Evolutionary conservation across 805 yeast species (phyloP).

Genomic region (Barnettozyma wickerhamii): DNA sequence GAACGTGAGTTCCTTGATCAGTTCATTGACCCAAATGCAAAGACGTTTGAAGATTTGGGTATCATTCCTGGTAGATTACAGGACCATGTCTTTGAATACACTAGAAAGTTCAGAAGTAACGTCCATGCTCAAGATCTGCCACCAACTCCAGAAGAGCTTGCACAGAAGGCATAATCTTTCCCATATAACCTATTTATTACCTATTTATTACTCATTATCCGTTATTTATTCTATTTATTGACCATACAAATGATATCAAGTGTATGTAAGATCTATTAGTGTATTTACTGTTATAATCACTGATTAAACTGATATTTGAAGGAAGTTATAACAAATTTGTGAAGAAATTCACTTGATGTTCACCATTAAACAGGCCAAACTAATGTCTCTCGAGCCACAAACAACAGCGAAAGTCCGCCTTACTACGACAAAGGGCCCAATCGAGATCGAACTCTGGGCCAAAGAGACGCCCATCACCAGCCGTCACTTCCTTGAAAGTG

Average conservation of each 20-base stretch:
- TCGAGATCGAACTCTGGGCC: constrained; percentile 65
- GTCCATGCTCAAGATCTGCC: constrained; percentile 38
- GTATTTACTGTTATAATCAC: too few relatives aligned
- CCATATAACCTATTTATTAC: too few relatives aligned
- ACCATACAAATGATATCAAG: too few relatives aligned
- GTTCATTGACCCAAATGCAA: constrained; percentile 51
- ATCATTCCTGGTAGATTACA: constrained; percentile 52
- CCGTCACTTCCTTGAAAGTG: constrained; percentile 43
- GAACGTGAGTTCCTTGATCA: constrained; percentile 73
- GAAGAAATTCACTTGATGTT: too few relatives aligned
- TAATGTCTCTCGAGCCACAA: constrained; percentile 41
- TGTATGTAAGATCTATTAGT: too few relatives aligned
- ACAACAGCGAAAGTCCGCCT: constrained; percentile 57
- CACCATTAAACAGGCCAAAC: too few relatives aligned
- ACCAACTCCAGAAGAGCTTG: constrained; percentile 19
- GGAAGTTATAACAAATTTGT: too few relatives aligned
- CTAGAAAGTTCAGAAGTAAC: constrained; percentile 31
- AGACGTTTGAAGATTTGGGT: constrained; percentile 67
- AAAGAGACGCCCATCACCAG: constrained; percentile 54
- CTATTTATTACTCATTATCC: too few relatives aligned
- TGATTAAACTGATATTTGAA: too few relatives aligned
- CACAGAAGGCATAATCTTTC: background rate
- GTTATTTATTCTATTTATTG: too few relatives aligned
- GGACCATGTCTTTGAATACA: constrained; percentile 44
- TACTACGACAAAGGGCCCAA: constrained; percentile 52